phyloP scores from a whole-genome alignment of 257 asterid genomes.

The Przewalskia tangutica region DNA sequence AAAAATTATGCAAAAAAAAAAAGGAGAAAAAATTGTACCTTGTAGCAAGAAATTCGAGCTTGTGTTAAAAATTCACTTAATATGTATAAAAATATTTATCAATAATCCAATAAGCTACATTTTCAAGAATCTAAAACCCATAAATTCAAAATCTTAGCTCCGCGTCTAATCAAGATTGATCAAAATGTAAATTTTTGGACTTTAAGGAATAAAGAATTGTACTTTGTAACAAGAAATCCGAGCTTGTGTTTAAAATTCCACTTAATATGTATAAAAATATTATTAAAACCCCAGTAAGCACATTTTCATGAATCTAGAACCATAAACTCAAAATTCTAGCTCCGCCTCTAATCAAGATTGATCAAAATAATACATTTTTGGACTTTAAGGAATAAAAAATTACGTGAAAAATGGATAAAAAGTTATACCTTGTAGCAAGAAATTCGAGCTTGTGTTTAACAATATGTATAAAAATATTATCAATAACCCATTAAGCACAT shows the following conservation, averaged over 20 bases:
- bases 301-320: no score
- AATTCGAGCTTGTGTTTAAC: constrained; percentile 31
- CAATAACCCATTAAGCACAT: no score
- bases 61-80: no score
- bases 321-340: not conserved
- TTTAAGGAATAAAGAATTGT: not conserved
- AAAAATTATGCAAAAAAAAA: not conserved
- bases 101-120: not conserved
- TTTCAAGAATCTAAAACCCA: not conserved
- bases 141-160: not conserved
- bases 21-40: constrained; percentile 22
- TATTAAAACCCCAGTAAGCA: no score
- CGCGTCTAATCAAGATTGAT: not conserved
- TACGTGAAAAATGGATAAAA: not conserved
- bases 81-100: no score
- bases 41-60: constrained; percentile 51
- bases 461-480: no score
- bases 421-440: constrained; percentile 64
- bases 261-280: no score
- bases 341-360: not conserved
- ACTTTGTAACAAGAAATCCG: constrained; percentile 78
- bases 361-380: not conserved
- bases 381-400: not conserved
- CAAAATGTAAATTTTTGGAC: not conserved
- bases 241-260: constrained; percentile 19